Percentiles rank a stretch among this genome's conserved stretches.
phyloP scores from a whole-genome alignment of 805 yeast species.

The Yarrowia yakushimensis region DNA sequence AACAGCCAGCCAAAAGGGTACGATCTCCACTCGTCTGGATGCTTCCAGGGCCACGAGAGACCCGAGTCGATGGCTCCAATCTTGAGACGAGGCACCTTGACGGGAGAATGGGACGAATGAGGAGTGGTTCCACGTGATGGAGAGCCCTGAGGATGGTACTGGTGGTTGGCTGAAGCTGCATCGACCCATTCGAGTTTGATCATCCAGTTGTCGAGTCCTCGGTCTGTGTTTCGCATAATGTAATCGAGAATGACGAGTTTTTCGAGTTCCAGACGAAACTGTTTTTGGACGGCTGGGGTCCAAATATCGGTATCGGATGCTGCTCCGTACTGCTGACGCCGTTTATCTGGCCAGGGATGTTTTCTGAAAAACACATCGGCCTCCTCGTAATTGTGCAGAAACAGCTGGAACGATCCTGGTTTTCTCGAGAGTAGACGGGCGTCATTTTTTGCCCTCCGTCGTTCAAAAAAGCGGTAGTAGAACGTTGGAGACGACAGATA shows the following conservation, averaged over 20 bases:
- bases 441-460: slow-evolving; percentile 31
- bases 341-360: slow-evolving; percentile 51
- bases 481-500: slow-evolving; percentile 48
- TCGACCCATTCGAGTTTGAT: slow-evolving; percentile 49
- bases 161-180: neutral
- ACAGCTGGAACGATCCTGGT: slow-evolving; percentile 65
- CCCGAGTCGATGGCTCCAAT: slow-evolving; percentile 78
- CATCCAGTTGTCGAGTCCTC: slow-evolving; percentile 80
- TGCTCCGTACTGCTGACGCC: neutral
- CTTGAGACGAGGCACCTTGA: slow-evolving; percentile 43
- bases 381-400: slow-evolving; percentile 53
- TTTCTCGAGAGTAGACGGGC: slow-evolving; percentile 43
- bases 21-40: slow-evolving; percentile 77
- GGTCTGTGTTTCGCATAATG: slow-evolving; percentile 69
- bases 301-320: slow-evolving; percentile 40
- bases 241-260: slow-evolving; percentile 68
- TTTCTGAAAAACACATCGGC: slow-evolving; percentile 57
- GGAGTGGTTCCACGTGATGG: slow-evolving; percentile 25
- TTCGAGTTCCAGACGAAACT: slow-evolving; percentile 60
- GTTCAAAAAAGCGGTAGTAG: slow-evolving; percentile 52
- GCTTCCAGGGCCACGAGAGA: slow-evolving; percentile 74
- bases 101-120: neutral
- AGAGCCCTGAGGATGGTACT: slow-evolving; percentile 19
- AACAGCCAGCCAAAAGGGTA: slow-evolving; percentile 78
- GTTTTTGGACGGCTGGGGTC: slow-evolving; percentile 48